These are phyloP conservation scores for Linanthus parryae DNA, from an alignment of 148 eudicot genomes.

Conservation along the genomic window DNA sequence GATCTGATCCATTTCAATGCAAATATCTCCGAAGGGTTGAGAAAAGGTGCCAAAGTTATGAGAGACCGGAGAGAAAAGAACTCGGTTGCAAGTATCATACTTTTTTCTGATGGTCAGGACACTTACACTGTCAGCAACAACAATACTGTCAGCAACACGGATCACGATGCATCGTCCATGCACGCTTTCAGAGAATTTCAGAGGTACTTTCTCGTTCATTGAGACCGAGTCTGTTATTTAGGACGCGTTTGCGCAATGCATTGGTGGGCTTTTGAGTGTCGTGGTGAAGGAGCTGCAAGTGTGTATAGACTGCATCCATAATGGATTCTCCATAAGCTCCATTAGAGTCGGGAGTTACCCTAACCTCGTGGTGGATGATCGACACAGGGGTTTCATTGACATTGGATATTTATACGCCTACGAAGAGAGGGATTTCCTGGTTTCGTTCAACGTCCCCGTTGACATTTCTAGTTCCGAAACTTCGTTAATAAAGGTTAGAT, in stretches of 20 bases:
- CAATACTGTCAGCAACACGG: neutral
- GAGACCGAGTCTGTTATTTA: slow-evolving; percentile 20
- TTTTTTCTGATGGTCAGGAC: slow-evolving; percentile 27
- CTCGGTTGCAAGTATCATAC: slow-evolving; percentile 18
- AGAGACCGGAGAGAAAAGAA: slow-evolving; percentile 13
- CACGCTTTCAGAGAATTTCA: slow-evolving; percentile 26
- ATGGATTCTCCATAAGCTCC: slow-evolving; percentile 14
- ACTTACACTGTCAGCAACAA: slow-evolving; percentile 14
- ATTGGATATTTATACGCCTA: slow-evolving; percentile 29
- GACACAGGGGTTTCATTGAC: slow-evolving; percentile 10
- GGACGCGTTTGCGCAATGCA: slow-evolving; percentile 32
- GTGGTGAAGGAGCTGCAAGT: slow-evolving; percentile 24
- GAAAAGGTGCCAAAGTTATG: slow-evolving; percentile 17
- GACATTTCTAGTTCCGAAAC: slow-evolving; percentile 1
- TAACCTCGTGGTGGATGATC: slow-evolving; percentile 10
- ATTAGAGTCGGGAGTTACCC: slow-evolving; percentile 23
- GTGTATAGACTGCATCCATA: slow-evolving; percentile 12
- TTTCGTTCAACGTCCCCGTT: slow-evolving; percentile 10
- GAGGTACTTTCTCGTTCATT: slow-evolving; percentile 30
- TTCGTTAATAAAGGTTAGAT: slow-evolving; percentile 12
- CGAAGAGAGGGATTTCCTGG: slow-evolving; percentile 25
- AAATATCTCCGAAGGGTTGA: slow-evolving; percentile 17
- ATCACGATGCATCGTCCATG: slow-evolving; percentile 26
- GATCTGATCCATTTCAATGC: too few species aligned
- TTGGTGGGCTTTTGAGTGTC: slow-evolving; percentile 31